A percentile compares a stretch with the other conserved stretches of the same genome.
phyloP scores from a whole-genome alignment of 2,329 filamentous ascomycete genomes.

The Westerdykella sp. region DNA sequence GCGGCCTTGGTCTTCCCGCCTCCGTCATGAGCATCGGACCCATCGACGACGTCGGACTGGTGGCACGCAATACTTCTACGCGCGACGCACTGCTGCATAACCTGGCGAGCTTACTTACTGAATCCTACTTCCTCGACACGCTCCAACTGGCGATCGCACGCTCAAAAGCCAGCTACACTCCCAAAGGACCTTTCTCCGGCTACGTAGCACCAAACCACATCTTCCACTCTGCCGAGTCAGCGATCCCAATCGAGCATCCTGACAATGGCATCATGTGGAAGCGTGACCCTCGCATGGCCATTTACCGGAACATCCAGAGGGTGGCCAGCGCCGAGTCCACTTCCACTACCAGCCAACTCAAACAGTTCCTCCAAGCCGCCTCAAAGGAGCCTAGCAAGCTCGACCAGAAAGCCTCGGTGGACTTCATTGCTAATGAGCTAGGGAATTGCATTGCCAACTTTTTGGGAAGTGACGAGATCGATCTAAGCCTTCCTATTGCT shows the following conservation, averaged over 20 bases:
- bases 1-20: slow-evolving; percentile 1
- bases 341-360: background rate
- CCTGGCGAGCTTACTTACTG: slow-evolving; percentile 1
- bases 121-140: slow-evolving; percentile 2
- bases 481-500: slow-evolving; percentile 7
- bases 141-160: slow-evolving; percentile 3
- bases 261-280: slow-evolving; percentile 4
- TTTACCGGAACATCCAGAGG: slow-evolving; percentile 1
- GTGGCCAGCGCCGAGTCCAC: background rate
- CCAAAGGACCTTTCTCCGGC: background rate
- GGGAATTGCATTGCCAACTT: background rate
- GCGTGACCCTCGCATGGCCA: slow-evolving; percentile 3
- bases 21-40: slow-evolving; percentile 3
- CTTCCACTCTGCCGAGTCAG: slow-evolving; percentile 3
- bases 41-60: slow-evolving; percentile 4
- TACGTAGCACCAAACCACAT: slow-evolving; percentile 1
- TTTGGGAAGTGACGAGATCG: slow-evolving; percentile 4
- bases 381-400: slow-evolving; percentile 2
- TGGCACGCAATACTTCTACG: background rate
- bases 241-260: background rate
- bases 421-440: slow-evolving; percentile 3
- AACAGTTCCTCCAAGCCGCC: background rate
- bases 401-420: background rate
- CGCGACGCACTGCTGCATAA: slow-evolving; percentile 1
- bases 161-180: background rate